Base-by-base conservation (phyloP, 257 asterid species). In the Solanum chiquidenum region DNA sequence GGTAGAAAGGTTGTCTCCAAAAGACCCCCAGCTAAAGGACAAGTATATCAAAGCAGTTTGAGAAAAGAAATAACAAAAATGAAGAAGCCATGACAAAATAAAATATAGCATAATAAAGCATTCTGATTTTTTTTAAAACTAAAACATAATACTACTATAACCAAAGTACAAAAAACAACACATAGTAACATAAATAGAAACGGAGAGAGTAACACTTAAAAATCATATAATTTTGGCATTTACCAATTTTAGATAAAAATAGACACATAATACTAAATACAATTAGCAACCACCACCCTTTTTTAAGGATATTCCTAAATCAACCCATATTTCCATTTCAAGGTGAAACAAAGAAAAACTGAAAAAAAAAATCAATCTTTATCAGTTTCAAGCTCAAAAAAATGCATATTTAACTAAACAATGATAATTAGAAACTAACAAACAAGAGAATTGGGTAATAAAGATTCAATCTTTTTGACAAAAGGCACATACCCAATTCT, bases 401-500 rank as follows among this genome's bases (percentile, higher is more conserved):
- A 71, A 3, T 6, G 20, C 23, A 40, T 9, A 12, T 77, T 76
- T 13, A 2, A 38, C 35, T 38, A 40, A 40, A 76, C 14, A 27
- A 44, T 49, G 11, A 31, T 16, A 80, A 44, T 34, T 49, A 82
- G 3, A 82, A 82, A 49, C 11, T 16, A 27, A 46, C 5, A 31
- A 42, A 18, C 10, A 79, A 79, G 18, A 33, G 20, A 79, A 79
- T 13, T 52, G 27, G 42, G 21, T 18, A 29, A 80, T 9, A 29
- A 18, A 29, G 10, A 5, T 46, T 29, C 0, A 80, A 80, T 49
- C 42, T 49, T 49, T 79, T 49, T 80, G 12, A 29, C 9, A 21
- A 82, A 9, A 29, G 40, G 29, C 40, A 82, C 86, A 46, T 82
- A 82, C 86, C 86, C 68, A 49, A 86, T 89, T 85, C 89, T 83